Evolutionary conservation across 257 asterid genomes (phyloP).

Genomic region (Linderniella brevidens): DNA sequence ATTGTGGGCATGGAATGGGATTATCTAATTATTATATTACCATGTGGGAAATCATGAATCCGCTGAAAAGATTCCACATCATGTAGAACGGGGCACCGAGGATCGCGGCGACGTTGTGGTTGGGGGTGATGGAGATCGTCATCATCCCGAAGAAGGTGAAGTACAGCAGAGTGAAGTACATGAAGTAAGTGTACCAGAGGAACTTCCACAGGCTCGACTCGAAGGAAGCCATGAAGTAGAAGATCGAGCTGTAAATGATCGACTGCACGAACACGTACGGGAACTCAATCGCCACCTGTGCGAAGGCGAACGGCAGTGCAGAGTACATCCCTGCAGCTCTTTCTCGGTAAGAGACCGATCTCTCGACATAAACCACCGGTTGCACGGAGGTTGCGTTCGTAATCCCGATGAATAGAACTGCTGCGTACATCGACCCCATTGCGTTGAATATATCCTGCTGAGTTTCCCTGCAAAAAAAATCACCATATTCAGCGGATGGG

Average conservation of each 20-base stretch:
- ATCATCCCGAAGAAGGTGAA: slow-evolving; percentile 89
- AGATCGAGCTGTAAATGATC: slow-evolving; percentile 48
- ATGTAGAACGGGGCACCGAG: slow-evolving; percentile 63
- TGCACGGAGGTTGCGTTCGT: slow-evolving; percentile 72
- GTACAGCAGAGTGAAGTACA: slow-evolving; percentile 64
- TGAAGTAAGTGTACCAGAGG: slow-evolving; percentile 58
- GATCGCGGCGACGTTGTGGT: slow-evolving; percentile 58
- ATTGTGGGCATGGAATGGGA: too few species aligned
- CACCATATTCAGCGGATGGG: too few species aligned
- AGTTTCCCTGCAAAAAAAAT: slow-evolving; percentile 27
- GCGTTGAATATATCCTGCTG: slow-evolving; percentile 81
- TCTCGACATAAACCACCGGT: slow-evolving; percentile 66
- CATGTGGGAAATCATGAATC: slow-evolving; percentile 59
- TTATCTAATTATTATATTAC: slow-evolving; percentile 11
- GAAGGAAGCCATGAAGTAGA: slow-evolving; percentile 72
- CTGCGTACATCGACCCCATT: slow-evolving; percentile 97
- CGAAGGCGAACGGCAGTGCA: slow-evolving; percentile 80
- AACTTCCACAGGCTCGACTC: slow-evolving; percentile 60
- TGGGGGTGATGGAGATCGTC: slow-evolving; percentile 65
- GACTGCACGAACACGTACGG: slow-evolving; percentile 66
- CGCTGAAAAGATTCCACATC: slow-evolving; percentile 84
- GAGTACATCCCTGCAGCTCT: slow-evolving; percentile 97
- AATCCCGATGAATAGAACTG: slow-evolving; percentile 71
- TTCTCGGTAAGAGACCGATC: slow-evolving; percentile 70
- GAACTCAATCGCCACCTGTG: slow-evolving; percentile 69